phyloP scores from a whole-genome alignment of 371 early-diverging fungal genomes.

The Phascolomyces articulosus region DNA sequence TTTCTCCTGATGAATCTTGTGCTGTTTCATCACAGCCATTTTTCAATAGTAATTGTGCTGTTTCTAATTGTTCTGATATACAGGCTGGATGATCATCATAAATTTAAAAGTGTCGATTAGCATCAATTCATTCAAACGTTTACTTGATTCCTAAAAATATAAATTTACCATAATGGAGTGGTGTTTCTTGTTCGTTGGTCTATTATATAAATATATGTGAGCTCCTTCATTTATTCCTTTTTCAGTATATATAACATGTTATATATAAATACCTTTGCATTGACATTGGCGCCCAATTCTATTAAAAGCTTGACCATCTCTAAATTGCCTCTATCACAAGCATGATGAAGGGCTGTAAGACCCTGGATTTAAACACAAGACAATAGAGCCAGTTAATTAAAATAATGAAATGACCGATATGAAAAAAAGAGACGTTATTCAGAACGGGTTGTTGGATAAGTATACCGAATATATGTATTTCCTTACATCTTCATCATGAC shows the following conservation, averaged over 20 bases:
- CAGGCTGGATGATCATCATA: conserved; percentile 28
- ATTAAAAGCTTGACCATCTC: conserved; percentile 31
- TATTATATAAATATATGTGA: background rate
- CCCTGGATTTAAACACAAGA: too few species aligned
- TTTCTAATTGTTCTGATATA: conserved; percentile 42
- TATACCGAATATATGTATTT: too few species aligned
- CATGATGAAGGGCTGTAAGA: conserved; percentile 45
- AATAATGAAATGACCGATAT: too few species aligned
- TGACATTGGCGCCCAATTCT: conserved; percentile 42
- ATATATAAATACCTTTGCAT: conserved; percentile 20
- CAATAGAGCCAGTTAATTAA: too few species aligned
- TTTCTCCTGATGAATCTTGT: conserved; percentile 35
- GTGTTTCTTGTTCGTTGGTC: conserved; percentile 42
- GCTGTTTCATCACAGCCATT: conserved; percentile 29
- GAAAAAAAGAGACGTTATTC: background rate
- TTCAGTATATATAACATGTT: background rate
- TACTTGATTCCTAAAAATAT: background rate
- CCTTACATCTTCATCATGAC: conserved; percentile 31
- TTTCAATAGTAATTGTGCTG: conserved; percentile 29
- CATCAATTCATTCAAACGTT: too few species aligned
- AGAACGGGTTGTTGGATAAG: too few species aligned
- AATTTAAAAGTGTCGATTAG: too few species aligned
- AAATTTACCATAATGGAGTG: conserved; percentile 45
- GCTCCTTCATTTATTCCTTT: too few species aligned
- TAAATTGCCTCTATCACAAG: conserved; percentile 44